Conservation (phyloP, 1,284 basidiomycete genomes). For the Marasmius fiardii region DNA sequence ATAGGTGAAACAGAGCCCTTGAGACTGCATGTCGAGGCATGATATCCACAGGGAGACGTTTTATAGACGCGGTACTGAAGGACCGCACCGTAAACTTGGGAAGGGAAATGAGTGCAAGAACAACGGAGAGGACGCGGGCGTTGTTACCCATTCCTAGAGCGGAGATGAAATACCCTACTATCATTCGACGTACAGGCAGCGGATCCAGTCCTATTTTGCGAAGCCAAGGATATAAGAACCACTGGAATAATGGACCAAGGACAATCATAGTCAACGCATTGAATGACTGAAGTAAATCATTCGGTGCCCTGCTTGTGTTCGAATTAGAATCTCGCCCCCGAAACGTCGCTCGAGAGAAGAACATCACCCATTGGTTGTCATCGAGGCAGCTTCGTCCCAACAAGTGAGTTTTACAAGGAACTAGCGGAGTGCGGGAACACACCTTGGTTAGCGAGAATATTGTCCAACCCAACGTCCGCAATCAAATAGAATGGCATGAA, state of each 20-base stretch:
- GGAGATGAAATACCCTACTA: not conserved
- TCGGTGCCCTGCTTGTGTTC: conserved; percentile 25
- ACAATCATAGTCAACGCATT: conserved; percentile 36
- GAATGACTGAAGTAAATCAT: conserved; percentile 39
- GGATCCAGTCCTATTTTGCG: conserved; percentile 32
- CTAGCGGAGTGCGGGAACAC: not conserved
- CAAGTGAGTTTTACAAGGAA: not conserved
- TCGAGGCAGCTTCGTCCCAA: conserved; percentile 14
- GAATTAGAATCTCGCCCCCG: too few species aligned
- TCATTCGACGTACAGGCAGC: conserved; percentile 20
- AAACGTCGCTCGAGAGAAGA: too few species aligned
- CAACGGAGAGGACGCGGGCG: not conserved
- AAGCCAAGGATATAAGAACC: conserved; percentile 40
- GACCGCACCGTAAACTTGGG: conserved; percentile 1
- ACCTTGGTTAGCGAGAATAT: conserved; percentile 27
- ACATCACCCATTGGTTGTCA: conserved; percentile 29
- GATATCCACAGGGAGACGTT: conserved; percentile 2
- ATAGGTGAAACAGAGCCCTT: conserved; percentile 11
- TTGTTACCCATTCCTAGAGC: not conserved
- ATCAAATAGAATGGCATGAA: conserved; percentile 31
- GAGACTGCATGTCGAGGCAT: conserved; percentile 2
- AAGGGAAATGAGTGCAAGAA: not conserved
- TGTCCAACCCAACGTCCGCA: conserved; percentile 38
- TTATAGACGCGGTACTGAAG: not conserved
- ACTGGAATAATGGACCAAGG: conserved; percentile 26